These are phyloP conservation scores for Lophiostoma macrostomum DNA, from an alignment of 495 filamentous ascomycete genomes.

Conservation along the genomic window DNA sequence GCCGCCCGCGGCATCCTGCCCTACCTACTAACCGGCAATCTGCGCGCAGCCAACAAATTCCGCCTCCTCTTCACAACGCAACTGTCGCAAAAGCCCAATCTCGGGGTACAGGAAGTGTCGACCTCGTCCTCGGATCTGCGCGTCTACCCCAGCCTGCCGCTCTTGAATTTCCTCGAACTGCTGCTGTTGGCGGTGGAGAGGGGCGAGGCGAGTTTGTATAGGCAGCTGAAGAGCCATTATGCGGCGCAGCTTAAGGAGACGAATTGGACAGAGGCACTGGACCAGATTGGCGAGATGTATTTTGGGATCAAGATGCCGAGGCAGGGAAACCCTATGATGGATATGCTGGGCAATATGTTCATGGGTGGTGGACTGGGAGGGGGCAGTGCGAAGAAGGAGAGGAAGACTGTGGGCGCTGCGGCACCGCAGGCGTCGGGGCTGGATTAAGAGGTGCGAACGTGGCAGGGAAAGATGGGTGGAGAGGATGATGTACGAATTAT, in stretches of 20 bases:
- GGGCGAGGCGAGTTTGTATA: constrained; percentile 75
- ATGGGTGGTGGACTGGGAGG: constrained; percentile 48
- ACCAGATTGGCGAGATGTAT: constrained; percentile 91
- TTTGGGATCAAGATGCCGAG: constrained; percentile 89
- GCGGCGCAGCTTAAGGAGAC: constrained; percentile 68
- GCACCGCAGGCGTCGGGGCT: constrained; percentile 52
- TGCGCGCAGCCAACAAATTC: constrained; percentile 80
- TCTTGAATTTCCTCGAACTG: constrained; percentile 88
- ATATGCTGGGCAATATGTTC: constrained; percentile 93
- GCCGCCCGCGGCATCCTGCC: constrained; percentile 86
- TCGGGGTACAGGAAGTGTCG: constrained; percentile 78
- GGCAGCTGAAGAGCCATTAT: constrained; percentile 79
- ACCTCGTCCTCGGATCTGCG: constrained; percentile 69
- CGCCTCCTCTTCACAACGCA: constrained; percentile 75
- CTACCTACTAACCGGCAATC: constrained; percentile 84
- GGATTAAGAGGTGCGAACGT: constrained; percentile 42
- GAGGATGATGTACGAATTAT: too few relatives aligned
- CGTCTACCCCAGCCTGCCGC: constrained; percentile 80
- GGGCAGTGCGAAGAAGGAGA: constrained; percentile 30
- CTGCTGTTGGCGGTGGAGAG: constrained; percentile 80
- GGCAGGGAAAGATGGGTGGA: too few relatives aligned
- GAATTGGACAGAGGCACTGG: constrained; percentile 79
- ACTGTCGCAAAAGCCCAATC: constrained; percentile 64
- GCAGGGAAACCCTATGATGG: constrained; percentile 84
- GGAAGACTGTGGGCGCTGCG: constrained; percentile 44